phyloP scores from a whole-genome alignment of 805 yeast genomes.

The Komagataella kurtzmanii region DNA sequence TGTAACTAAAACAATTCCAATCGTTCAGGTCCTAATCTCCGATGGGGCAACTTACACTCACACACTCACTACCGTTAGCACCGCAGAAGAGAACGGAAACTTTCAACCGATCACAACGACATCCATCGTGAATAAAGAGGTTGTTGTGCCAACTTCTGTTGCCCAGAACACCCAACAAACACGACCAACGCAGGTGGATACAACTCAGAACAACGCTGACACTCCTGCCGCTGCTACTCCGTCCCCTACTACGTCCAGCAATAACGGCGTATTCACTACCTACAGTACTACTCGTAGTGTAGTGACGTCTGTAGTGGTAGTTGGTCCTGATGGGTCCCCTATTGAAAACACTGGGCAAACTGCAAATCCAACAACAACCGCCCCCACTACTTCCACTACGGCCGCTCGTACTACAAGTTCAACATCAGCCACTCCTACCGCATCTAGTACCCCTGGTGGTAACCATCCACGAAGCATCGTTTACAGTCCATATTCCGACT shows the following conservation, averaged over 20 bases:
- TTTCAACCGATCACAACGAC: conserved; percentile 9
- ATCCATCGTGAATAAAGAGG: conserved; percentile 5
- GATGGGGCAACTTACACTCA: conserved; percentile 36
- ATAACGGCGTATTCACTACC: conserved; percentile 1
- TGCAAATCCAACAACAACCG: conserved; percentile 4
- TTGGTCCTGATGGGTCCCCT: conserved; percentile 5
- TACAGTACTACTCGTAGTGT: conserved; percentile 7
- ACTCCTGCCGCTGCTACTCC: conserved; percentile 8
- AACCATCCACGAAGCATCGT: conserved; percentile 44
- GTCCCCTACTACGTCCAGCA: conserved; percentile 5
- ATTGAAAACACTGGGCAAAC: conserved; percentile 3
- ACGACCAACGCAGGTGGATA: conserved; percentile 1
- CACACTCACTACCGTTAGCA: conserved; percentile 27
- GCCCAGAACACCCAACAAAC: conserved; percentile 1
- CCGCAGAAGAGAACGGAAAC: conserved; percentile 4
- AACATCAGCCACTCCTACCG: conserved; percentile 11
- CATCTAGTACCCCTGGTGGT: conserved; percentile 16
- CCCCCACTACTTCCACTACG: conserved; percentile 2
- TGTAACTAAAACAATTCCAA: conserved; percentile 33
- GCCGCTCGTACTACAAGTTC: conserved; percentile 1
- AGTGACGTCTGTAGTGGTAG: conserved; percentile 6
- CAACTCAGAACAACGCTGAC: conserved; percentile 2
- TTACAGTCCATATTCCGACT: conserved; percentile 67
- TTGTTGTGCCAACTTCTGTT: conserved; percentile 6
- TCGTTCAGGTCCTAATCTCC: conserved; percentile 37